These are phyloP conservation scores for Leishmania turanica DNA, from an alignment of 208 protist genomes.

Conservation along the genomic window DNA sequence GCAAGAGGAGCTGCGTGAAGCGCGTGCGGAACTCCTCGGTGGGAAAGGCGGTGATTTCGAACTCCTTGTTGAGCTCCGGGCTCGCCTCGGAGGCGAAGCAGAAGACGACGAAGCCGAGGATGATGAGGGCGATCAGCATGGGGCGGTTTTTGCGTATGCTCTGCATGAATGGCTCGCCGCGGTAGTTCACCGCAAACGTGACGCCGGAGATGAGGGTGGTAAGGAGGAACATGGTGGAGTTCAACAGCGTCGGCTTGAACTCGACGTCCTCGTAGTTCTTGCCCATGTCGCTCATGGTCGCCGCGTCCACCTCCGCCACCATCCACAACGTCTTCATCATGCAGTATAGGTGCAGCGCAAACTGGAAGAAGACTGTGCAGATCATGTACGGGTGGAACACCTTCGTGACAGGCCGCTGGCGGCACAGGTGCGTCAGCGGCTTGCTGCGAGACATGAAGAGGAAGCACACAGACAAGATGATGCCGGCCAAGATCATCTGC, in stretches of 20 bases:
- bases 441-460: conserved; percentile 97
- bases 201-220: conserved; percentile 93
- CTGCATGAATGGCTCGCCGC: conserved; percentile 96
- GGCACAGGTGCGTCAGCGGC: conserved; percentile 91
- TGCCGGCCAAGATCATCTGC: conserved; percentile 96
- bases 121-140: conserved; percentile 88
- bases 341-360: conserved; percentile 93
- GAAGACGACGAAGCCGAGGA: conserved; percentile 75
- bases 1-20: conserved; percentile 72
- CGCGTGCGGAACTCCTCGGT: conserved; percentile 70
- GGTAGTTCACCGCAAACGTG: conserved; percentile 98
- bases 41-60: conserved; percentile 91
- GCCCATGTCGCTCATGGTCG: conserved; percentile 59
- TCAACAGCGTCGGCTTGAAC: conserved; percentile 97
- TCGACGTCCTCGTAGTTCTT: conserved; percentile 71
- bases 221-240: conserved; percentile 97
- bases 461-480: conserved; percentile 97
- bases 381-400: conserved; percentile 97
- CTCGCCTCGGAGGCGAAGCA: conserved; percentile 79
- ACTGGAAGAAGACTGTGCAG: conserved; percentile 95
- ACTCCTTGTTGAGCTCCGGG: conserved; percentile 79
- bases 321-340: conserved; percentile 89
- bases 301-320: conserved; percentile 72
- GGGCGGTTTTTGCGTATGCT: conserved; percentile 90
- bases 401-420: conserved; percentile 91